Conservation (phyloP, 2,329 filamentous ascomycete species). For the Pleurostoma richardsiae region DNA sequence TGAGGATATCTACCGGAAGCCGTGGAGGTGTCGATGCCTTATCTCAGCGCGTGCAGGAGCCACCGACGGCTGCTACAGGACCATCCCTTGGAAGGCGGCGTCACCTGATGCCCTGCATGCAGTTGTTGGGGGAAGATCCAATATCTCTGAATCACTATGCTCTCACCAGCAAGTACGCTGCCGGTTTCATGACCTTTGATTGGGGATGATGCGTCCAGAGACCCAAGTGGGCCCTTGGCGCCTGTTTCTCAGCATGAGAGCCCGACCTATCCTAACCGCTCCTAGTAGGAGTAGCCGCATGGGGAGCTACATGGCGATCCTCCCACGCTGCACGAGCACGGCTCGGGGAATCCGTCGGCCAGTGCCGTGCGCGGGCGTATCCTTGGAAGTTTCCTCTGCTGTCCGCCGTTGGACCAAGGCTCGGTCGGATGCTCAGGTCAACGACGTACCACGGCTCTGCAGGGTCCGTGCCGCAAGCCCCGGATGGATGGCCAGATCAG, state of each 20-base stretch:
- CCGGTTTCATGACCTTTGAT: slow-evolving; percentile 7
- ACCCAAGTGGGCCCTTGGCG: slow-evolving; percentile 3
- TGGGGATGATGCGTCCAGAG: slow-evolving; percentile 4
- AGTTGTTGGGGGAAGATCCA: neutral
- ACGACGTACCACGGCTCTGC: too few species aligned
- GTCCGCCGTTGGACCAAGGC: neutral
- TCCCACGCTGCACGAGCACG: slow-evolving; percentile 3
- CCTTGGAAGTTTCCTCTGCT: neutral
- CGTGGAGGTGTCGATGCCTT: slow-evolving; percentile 6
- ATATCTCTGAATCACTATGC: slow-evolving; percentile 11
- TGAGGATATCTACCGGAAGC: neutral
- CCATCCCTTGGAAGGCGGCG: slow-evolving; percentile 7
- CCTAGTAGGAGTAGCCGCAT: slow-evolving; percentile 1
- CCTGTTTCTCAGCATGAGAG: slow-evolving; percentile 1
- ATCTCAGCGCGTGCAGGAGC: slow-evolving; percentile 5
- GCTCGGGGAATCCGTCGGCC: neutral
- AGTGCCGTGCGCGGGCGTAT: neutral
- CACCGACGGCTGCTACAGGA: slow-evolving; percentile 1
- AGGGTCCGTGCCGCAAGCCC: too few species aligned
- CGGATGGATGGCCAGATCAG: neutral
- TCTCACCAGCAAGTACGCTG: slow-evolving; percentile 1
- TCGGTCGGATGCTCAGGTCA: too few species aligned
- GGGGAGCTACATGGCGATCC: neutral
- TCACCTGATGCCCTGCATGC: slow-evolving; percentile 20
- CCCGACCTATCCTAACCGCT: neutral